Evolutionary conservation across 2,329 filamentous ascomycete species (phyloP).

Genomic region (Botryotinia convoluta): DNA sequence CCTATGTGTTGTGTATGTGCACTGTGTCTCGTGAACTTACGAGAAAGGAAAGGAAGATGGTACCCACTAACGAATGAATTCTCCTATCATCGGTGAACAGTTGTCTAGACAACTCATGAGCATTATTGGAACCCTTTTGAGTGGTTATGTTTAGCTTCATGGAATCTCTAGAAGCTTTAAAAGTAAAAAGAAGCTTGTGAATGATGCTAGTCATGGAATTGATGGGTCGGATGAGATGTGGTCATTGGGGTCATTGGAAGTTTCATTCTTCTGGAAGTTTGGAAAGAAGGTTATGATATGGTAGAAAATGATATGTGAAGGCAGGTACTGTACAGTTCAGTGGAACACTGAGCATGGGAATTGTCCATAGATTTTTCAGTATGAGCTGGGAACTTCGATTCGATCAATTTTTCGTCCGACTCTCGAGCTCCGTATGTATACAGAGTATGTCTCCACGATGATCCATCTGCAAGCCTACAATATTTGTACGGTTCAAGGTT

Average conservation of each 20-base stretch:
- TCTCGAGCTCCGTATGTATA: not conserved
- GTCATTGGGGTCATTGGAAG: not conserved
- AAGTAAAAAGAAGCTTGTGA: not conserved
- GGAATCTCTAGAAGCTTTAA: not conserved
- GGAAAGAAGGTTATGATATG: too few species aligned
- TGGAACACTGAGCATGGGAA: not conserved
- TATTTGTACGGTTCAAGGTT: not conserved
- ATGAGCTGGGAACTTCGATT: not conserved
- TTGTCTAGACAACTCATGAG: conserved; percentile 13
- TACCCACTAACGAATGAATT: not conserved
- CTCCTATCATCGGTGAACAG: conserved; percentile 21
- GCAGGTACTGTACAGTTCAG: not conserved
- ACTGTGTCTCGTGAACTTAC: conserved; percentile 11
- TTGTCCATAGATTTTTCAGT: not conserved
- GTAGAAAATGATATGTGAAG: not conserved
- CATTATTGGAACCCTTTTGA: not conserved
- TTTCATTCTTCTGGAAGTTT: not conserved
- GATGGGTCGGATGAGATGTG: not conserved
- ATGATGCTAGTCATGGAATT: not conserved
- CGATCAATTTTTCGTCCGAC: not conserved
- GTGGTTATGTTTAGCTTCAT: not conserved
- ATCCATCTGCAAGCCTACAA: not conserved
- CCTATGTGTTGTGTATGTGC: not conserved
- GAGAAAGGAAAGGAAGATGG: not conserved
- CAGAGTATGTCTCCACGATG: not conserved